Percentiles rank a stretch among this genome's conserved stretches.
phyloP scores from a whole-genome alignment of 164 flowering plant genomes.

The Annona squamosa region DNA sequence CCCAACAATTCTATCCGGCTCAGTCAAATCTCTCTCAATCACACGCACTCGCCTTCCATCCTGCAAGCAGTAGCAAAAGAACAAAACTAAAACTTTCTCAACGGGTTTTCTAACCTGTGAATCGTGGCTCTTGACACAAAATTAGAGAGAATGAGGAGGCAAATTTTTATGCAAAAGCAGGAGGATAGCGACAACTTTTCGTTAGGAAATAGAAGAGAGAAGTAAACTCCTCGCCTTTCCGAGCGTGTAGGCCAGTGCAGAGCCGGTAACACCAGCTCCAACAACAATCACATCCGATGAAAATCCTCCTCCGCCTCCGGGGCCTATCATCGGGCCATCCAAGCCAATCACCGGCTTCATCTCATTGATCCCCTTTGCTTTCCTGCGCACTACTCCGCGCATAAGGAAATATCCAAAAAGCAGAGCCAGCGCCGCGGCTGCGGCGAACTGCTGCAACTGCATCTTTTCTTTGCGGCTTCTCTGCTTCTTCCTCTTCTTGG shows the following conservation, averaged over 20 bases:
- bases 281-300: constrained; percentile 60
- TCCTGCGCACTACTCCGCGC: not conserved
- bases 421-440: constrained; percentile 14
- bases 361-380: constrained; percentile 1
- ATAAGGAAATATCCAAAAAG: constrained; percentile 11
- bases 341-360: not conserved
- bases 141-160: no score
- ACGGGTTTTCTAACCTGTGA: not conserved
- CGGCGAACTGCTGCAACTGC: constrained; percentile 14
- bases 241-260: constrained; percentile 87
- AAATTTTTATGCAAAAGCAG: no score
- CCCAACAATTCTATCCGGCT: constrained; percentile 94
- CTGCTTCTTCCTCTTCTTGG: not conserved
- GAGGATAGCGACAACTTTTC: not conserved
- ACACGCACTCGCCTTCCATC: constrained; percentile 82
- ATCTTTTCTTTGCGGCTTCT: constrained; percentile 8
- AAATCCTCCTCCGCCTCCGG: constrained; percentile 16
- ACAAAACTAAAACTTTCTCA: not conserved
- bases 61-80: constrained; percentile 26
- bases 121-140: no score
- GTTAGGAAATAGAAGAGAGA: not conserved
- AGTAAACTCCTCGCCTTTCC: constrained; percentile 46
- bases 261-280: constrained; percentile 91
- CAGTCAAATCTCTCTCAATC: constrained; percentile 84
- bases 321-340: not conserved